Conservation (phyloP, 2,329 filamentous ascomycete species). For the Exophiala spinifera region DNA sequence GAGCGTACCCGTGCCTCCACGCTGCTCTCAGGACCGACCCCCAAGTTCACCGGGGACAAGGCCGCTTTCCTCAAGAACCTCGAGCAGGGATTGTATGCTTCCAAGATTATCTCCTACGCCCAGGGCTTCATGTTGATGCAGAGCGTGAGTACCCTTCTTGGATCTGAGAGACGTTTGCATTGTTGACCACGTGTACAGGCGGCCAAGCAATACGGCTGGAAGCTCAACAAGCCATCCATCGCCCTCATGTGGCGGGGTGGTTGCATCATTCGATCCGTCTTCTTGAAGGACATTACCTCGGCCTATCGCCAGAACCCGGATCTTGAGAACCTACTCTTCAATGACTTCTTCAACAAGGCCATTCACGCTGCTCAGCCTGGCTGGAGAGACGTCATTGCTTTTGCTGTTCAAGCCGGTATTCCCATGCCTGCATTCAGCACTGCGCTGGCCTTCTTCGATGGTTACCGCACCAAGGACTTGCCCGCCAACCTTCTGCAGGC, state of each 20-base stretch:
- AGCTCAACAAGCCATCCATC: conserved; percentile 99
- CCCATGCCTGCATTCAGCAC: conserved; percentile 96
- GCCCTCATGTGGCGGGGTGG: conserved; percentile 99
- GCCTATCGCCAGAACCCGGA: conserved; percentile 93
- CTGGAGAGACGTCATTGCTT: conserved; percentile 88
- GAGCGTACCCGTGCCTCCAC: conserved; percentile 81
- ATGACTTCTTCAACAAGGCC: conserved; percentile 99
- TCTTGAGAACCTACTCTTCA: conserved; percentile 96
- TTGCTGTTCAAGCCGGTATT: conserved; percentile 90
- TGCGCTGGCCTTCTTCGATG: conserved; percentile 96
- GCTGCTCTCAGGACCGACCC: conserved; percentile 73
- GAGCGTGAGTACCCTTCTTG: conserved; percentile 62
- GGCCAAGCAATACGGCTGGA: conserved; percentile 94
- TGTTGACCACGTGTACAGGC: conserved; percentile 54
- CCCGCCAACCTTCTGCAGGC: conserved; percentile 98
- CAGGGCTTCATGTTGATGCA: conserved; percentile 99
- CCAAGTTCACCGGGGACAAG: conserved; percentile 84
- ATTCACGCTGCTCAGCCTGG: conserved; percentile 94
- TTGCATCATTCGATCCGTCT: conserved; percentile 99
- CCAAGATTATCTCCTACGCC: conserved; percentile 99
- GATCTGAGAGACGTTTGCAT: conserved; percentile 3
- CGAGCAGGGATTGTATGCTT: conserved; percentile 97
- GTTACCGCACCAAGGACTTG: conserved; percentile 94
- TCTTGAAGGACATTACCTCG: conserved; percentile 98
- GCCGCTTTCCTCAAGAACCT: conserved; percentile 92